These are phyloP conservation scores for Phytophthora agathidicida DNA, from an alignment of 352 stramenopile species.

Conservation along the genomic window DNA sequence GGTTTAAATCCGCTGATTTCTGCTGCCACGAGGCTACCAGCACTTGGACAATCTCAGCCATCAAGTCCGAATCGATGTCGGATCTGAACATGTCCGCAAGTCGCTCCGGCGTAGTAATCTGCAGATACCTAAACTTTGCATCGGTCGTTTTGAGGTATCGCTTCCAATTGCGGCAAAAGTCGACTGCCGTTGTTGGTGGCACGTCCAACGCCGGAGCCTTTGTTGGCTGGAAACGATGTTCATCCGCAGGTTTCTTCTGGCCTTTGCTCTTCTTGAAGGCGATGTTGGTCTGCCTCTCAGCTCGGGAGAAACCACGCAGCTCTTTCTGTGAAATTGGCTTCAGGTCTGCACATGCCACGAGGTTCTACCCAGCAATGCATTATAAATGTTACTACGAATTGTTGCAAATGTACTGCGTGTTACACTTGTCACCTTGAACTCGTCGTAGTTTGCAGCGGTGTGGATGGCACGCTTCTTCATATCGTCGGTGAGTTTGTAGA, in stretches of 20 bases:
- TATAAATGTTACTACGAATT: background rate
- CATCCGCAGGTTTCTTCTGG: constrained; percentile 32
- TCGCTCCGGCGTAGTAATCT: constrained; percentile 48
- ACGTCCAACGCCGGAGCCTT: constrained; percentile 26
- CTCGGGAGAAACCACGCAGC: constrained; percentile 59
- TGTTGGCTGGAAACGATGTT: constrained; percentile 32
- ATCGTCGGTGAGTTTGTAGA: constrained; percentile 85
- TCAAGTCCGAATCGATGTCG: constrained; percentile 77
- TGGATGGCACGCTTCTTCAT: constrained; percentile 92
- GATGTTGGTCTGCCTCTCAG: constrained; percentile 66
- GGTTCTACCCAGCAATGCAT: constrained; percentile 52
- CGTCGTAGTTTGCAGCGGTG: constrained; percentile 82
- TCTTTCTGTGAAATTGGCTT: constrained; percentile 84
- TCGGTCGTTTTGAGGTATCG: constrained; percentile 62
- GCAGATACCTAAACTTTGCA: constrained; percentile 73
- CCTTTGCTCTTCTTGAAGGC: constrained; percentile 51
- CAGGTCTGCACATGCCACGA: constrained; percentile 83
- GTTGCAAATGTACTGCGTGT: background rate
- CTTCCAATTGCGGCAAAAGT: constrained; percentile 78
- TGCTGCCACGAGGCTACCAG: constrained; percentile 38
- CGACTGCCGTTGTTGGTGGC: constrained; percentile 47
- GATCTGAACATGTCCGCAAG: constrained; percentile 62
- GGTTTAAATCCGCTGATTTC: constrained; percentile 1
- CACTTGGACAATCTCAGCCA: constrained; percentile 69
- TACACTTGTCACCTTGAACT: constrained; percentile 71